Percentiles rank a stretch among this genome's conserved stretches.
Conservation (phyloP, 2,329 filamentous ascomycete species). For the Fusarium mangiferae region DNA sequence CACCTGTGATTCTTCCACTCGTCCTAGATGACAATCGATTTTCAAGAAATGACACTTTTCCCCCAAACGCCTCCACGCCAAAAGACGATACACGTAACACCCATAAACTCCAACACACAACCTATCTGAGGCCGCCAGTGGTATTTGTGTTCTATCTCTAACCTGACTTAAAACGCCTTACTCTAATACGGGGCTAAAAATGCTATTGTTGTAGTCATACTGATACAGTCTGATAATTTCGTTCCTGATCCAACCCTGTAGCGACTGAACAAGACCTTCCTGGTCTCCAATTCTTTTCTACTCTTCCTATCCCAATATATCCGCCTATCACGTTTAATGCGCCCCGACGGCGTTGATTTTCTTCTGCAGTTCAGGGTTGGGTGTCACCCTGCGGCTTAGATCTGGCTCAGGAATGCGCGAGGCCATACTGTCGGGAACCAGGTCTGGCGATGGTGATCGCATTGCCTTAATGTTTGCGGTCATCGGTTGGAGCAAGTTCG, state of each 20-base stretch:
- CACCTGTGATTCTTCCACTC: neutral
- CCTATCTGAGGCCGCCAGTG: neutral
- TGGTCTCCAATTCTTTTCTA: neutral
- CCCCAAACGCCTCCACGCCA: neutral
- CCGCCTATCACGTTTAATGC: neutral
- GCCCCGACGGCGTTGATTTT: slow-evolving; percentile 41
- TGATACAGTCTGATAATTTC: slow-evolving; percentile 31
- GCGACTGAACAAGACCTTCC: slow-evolving; percentile 30
- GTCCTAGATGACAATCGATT: neutral
- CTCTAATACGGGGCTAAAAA: neutral
- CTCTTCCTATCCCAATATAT: neutral
- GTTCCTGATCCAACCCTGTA: slow-evolving; percentile 10
- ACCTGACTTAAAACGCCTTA: neutral
- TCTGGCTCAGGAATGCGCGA: slow-evolving; percentile 64
- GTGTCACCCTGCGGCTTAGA: slow-evolving; percentile 57
- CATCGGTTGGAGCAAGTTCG: slow-evolving; percentile 61
- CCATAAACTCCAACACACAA: neutral
- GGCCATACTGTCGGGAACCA: slow-evolving; percentile 71
- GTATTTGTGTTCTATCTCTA: neutral
- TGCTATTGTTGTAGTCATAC: slow-evolving; percentile 16
- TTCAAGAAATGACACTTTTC: neutral
- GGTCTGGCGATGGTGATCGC: slow-evolving; percentile 66
- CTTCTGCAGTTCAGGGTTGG: slow-evolving; percentile 59
- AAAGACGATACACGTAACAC: neutral
- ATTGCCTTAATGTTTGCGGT: slow-evolving; percentile 65